Evolutionary conservation across 2,329 filamentous ascomycete genomes (phyloP).

Genomic region (Didymella glomerata): DNA sequence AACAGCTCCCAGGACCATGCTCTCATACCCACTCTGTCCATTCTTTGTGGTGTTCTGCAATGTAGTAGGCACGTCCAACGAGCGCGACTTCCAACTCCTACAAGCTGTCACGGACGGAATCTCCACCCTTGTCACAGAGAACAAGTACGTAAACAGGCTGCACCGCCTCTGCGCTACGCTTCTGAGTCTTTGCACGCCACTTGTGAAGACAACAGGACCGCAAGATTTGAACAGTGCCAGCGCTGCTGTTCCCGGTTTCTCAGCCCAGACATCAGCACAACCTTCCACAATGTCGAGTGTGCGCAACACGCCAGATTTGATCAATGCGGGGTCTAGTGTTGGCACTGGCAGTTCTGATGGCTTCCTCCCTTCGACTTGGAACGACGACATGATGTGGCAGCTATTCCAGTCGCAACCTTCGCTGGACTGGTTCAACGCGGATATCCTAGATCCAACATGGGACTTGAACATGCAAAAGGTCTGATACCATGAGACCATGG

Average conservation of each 20-base stretch:
- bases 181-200: slow-evolving; percentile 42
- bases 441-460: slow-evolving; percentile 43
- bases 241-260: slow-evolving; percentile 11
- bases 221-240: slow-evolving; percentile 1
- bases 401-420: slow-evolving; percentile 47
- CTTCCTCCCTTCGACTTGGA: slow-evolving; percentile 36
- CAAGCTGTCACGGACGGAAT: slow-evolving; percentile 41
- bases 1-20: slow-evolving; percentile 38
- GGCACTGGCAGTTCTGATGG: slow-evolving; percentile 5
- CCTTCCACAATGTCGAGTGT: slow-evolving; percentile 8
- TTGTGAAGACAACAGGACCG: slow-evolving; percentile 25
- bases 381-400: slow-evolving; percentile 48
- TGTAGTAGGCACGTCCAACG: slow-evolving; percentile 47
- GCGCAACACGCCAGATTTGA: slow-evolving; percentile 6
- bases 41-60: slow-evolving; percentile 51
- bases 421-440: slow-evolving; percentile 47
- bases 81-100: slow-evolving; percentile 42
- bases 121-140: slow-evolving; percentile 39
- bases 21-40: slow-evolving; percentile 46
- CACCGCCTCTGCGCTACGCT: slow-evolving; percentile 42
- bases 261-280: not conserved
- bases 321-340: not conserved
- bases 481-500: not conserved
- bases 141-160: slow-evolving; percentile 42
- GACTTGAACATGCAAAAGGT: slow-evolving; percentile 25